phyloP scores from a whole-genome alignment of 345 rosid species.

The Salix suchowensis region DNA sequence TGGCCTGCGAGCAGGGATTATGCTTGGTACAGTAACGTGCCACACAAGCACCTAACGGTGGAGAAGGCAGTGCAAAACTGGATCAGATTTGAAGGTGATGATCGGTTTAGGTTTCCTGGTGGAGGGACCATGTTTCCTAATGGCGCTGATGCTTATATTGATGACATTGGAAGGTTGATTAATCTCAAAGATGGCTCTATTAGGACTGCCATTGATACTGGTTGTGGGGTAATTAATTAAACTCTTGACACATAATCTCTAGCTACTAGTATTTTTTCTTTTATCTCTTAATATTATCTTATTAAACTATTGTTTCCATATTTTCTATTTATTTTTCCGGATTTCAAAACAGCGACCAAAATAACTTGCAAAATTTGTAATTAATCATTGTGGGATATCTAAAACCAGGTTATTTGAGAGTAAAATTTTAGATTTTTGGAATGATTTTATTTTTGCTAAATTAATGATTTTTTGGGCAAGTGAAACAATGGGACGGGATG shows the following conservation, averaged over 20 bases:
- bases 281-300: neutral
- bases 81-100: conserved; percentile 42
- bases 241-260: neutral
- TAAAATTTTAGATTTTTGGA: neutral
- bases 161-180: conserved; percentile 26
- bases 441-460: neutral
- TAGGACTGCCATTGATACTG: conserved; percentile 34
- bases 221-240: conserved; percentile 19
- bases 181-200: conserved; percentile 25
- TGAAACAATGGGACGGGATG: neutral
- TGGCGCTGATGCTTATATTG: conserved; percentile 46
- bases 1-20: conserved; percentile 47
- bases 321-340: too few relatives aligned
- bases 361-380: neutral
- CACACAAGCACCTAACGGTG: conserved; percentile 46
- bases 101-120: conserved; percentile 45
- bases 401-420: neutral
- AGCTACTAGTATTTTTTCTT: neutral
- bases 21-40: conserved; percentile 49
- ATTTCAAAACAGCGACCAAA: too few relatives aligned
- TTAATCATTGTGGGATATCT: neutral
- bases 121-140: conserved; percentile 57
- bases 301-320: too few relatives aligned
- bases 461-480: neutral
- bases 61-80: conserved; percentile 60